Evolutionary conservation across 805 yeast genomes (phyloP), one percentile per base, ranked within the genome.

Genomic region (Kodamaea fukazawae): DNA sequence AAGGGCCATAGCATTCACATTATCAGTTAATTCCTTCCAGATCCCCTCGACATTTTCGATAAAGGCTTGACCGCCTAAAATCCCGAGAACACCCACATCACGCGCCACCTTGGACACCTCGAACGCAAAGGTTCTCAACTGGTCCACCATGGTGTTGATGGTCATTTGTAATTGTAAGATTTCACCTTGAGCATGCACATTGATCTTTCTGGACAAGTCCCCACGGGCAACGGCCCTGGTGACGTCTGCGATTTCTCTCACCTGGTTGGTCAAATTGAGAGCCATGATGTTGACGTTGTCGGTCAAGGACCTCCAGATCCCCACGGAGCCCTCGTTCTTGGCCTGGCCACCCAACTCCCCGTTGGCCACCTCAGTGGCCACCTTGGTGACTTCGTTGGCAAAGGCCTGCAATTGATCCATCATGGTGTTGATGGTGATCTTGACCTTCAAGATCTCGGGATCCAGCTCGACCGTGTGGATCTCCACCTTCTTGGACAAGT

Each of bases 271-370:
- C 50, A 87, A 72, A 57, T 87, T 87, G 28, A 81, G 70, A 4
- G 96, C 96, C 96, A 87, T 87, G 41, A 84, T 84, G 57, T 87
- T 87, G 49, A 87, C 88, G 50, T 86, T 86, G 53, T 85, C 90
- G 16, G 89, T 83, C 44, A 87, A 75, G 20, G 84, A 80, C 54
- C 87, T 78, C 96, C 96, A 87, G 37, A 85, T 83, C 13, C 96
- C 96, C 7, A 81, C 86, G 1, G 90, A 79, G n/a, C 90, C 91
- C 38, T 80, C 82, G 46, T 81, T 82, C 46, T 82, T 84, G 29
- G 91, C 95, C 56, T 85, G 93, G 28, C 96, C 96, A 49, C 96
- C 96, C 29, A 87, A 71, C 47, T 86, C 86, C 50, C 96, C 96
- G 52, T 86, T 85, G 22, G 95, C 91, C 14, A 87, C 96, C 51